Base-by-base conservation (phyloP, 768 basidiomycete species). In the Hypholoma sublateritium region DNA sequence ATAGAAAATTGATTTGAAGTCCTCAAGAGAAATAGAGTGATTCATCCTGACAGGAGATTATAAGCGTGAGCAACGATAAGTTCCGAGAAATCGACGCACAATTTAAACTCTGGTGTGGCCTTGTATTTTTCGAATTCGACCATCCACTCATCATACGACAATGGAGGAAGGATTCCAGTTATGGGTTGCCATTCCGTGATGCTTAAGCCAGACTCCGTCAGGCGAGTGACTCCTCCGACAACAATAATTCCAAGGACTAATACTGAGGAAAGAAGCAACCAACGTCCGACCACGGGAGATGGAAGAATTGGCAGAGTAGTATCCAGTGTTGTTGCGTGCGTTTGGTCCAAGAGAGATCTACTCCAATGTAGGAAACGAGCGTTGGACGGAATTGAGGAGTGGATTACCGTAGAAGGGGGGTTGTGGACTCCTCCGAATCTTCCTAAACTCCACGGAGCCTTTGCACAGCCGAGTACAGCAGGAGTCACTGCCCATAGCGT, bases 181-280 rank as follows among this genome's bases (percentile, higher is more conserved):
- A 98, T 85, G 12, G 96, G 95, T 50, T 83, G 81, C 97, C 97
- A 99, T 79, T 99, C 97, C 21, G 95, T 97, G 70, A 99, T 99
- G 69, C 93, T 95, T 58, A 99, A 77, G 13, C 97, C 97, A 14
- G 94, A 96, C 73, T 99, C 97, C 1, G 97, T 99, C 57, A 99
- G 82, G 42, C 97, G 89, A 2, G 97, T 99, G 57, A 99, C 83
- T 8, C 96, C 97, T 25, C 97, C 97, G 4, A 99, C 91, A 52
- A 98, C 88, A 64, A 98, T 87, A 68, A 99, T 92, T 17, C 86
- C 88, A 62, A 98, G 89, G 21, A 96, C 93, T 32, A 99, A 77
- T 4, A 83, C 84, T 0, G 94, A 90, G 14, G 93, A 95, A 50
- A 82, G 69, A 66, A 95, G 79, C 16, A 99, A 83, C 94, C 96